Percentiles rank a stretch among this genome's conserved stretches.
phyloP scores from a whole-genome alignment of 176 grass and related monocot species.

The Triticum urartu region DNA sequence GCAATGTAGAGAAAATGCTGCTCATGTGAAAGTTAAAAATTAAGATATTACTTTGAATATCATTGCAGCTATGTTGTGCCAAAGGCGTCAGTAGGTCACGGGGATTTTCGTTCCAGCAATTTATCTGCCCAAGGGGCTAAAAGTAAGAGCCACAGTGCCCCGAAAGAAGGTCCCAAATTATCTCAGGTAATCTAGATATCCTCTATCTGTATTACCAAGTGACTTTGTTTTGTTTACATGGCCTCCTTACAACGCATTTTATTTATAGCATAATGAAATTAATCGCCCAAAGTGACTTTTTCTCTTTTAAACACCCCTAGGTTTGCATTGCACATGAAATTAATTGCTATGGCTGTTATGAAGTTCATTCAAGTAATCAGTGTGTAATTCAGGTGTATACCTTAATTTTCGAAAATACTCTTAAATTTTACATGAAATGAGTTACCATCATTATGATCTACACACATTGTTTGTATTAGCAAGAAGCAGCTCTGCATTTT shows the following conservation, averaged over 20 bases:
- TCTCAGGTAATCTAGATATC: slow-evolving; percentile 34
- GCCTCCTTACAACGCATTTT: slow-evolving; percentile 5
- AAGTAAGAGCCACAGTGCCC: slow-evolving; percentile 29
- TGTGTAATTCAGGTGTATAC: no score
- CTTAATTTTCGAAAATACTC: no score
- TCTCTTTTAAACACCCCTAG: no score
- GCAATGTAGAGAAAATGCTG: neutral
- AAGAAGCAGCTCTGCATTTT: no score
- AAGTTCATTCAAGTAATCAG: no score
- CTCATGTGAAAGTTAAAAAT: neutral
- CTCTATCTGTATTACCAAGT: neutral
- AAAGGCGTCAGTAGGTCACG: slow-evolving; percentile 30
- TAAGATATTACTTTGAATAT: slow-evolving; percentile 5
- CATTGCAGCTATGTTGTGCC: slow-evolving; percentile 2
- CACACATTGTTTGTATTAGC: no score
- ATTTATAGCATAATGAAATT: slow-evolving; percentile 27
- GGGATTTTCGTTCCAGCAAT: slow-evolving; percentile 33
- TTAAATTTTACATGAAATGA: no score
- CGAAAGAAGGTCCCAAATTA: slow-evolving; percentile 37
- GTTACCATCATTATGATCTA: no score
- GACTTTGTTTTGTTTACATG: neutral
- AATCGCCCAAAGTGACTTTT: no score
- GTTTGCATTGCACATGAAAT: no score
- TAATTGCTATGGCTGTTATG: no score
- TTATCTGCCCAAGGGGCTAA: slow-evolving; percentile 31